Conservation (phyloP, 176 grass and related monocot species). For the Secale cereale region DNA sequence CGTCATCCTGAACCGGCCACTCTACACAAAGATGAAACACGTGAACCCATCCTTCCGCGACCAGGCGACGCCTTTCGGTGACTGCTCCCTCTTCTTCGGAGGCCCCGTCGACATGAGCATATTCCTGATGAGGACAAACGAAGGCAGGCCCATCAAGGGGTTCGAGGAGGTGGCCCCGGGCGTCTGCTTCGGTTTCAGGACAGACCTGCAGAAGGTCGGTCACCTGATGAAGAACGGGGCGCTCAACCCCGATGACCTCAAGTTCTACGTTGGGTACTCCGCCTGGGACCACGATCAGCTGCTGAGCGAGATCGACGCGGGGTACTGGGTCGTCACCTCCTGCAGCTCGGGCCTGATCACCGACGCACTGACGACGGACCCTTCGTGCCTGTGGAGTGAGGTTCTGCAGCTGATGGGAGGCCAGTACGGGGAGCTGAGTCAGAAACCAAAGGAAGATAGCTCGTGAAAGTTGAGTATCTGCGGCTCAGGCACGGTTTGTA, state of each 20-base stretch:
- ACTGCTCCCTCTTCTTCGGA: conserved; percentile 74
- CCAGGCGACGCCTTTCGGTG: conserved; percentile 42
- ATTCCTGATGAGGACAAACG: conserved; percentile 53
- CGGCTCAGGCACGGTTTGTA: neutral
- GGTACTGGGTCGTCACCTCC: conserved; percentile 84
- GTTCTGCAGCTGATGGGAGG: conserved; percentile 84
- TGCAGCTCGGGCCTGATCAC: conserved; percentile 67
- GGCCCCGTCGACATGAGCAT: conserved; percentile 74
- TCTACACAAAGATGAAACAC: conserved; percentile 78
- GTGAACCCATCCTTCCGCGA: conserved; percentile 49
- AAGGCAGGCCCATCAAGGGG: conserved; percentile 40
- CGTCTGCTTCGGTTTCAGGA: conserved; percentile 60
- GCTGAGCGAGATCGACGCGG: conserved; percentile 62
- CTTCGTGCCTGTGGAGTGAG: conserved; percentile 68
- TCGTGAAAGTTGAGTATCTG: neutral
- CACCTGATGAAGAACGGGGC: conserved; percentile 46
- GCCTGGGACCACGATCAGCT: conserved; percentile 82
- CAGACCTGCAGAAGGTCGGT: conserved; percentile 61
- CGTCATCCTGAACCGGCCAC: conserved; percentile 76
- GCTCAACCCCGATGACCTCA: conserved; percentile 53
- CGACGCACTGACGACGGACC: conserved; percentile 10
- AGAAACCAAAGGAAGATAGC: conserved; percentile 69
- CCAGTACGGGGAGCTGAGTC: conserved; percentile 70
- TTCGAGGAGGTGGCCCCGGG: conserved; percentile 70
- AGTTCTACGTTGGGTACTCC: conserved; percentile 77